Evolutionary conservation across 441 rosid species (phyloP), one percentile per base, ranked within the genome.

Genomic region (Biscutella laevigata): DNA sequence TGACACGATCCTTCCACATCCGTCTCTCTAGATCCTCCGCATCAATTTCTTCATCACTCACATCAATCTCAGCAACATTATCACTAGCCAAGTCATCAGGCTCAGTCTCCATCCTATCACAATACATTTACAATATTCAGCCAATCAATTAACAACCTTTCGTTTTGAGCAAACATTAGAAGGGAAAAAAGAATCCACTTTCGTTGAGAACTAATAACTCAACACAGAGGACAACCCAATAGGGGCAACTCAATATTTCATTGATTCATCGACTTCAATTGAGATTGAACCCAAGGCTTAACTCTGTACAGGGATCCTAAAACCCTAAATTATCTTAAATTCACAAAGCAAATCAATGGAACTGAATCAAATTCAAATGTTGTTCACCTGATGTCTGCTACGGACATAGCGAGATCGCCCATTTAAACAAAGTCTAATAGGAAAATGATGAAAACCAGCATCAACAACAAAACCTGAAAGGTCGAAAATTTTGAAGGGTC

Each of bases 31-130:
- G 61, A 2, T 92, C 95, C 9, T 82, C 95, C 0, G 95, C 64
- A 20, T 88, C 95, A 50, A 92, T 88, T 74, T 92, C 99, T 71
- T 92, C 99, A n/a, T 92, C 99, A 21, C 97, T 92, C 10, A 92
- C 97, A 80, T 86, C 99, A 76, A 82, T 86, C 77, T 92, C 99
- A 0, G 77, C 81, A 1, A 84, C 77, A 68, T 77, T 83, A n/a
- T 80, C 91, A 51, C 80, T 78, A 73, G 84, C 79, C 30, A 83
- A 62, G 53, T 86, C 99, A 63, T 82, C 97, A 19, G 66, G 46
- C 41, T 67, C 71, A 47, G 39, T 60, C 57, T 60, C 66, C 62
- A 67, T 53, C 61, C 71, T 67, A 53, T 7, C 25, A 43, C 35
- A 37, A 51, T 28, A 37, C 38, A 43, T 41, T 50, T 9, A 59